These are phyloP conservation scores for Solanum neorickii DNA, from an alignment of 257 asterid species.

Conservation along the genomic window DNA sequence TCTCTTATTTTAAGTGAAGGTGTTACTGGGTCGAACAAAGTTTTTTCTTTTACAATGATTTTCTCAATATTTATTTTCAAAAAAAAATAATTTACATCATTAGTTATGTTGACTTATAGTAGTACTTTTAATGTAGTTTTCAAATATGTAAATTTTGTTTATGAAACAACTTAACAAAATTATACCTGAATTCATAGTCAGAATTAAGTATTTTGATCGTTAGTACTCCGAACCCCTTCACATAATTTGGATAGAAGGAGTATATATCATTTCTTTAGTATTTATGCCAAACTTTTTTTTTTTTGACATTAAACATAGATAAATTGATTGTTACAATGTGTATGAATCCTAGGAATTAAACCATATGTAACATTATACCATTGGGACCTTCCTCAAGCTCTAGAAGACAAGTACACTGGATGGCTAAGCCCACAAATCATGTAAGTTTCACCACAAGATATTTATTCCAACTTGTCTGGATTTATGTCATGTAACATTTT, in stretches of 20 bases:
- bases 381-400: slow-evolving; percentile 90
- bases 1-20: neutral
- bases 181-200: neutral
- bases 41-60: neutral
- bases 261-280: neutral
- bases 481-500: neutral
- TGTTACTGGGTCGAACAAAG: neutral
- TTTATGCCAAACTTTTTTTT: neutral
- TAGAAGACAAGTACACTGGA: slow-evolving; percentile 57
- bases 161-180: neutral
- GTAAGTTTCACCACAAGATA: slow-evolving; percentile 16
- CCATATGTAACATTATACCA: slow-evolving; percentile 86
- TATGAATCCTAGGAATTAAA: slow-evolving; percentile 38
- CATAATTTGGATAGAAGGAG: neutral
- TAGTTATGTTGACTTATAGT: neutral
- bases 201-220: neutral
- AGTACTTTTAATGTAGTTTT: neutral
- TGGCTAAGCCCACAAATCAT: slow-evolving; percentile 62
- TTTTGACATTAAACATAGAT: neutral
- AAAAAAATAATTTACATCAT: neutral
- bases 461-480: neutral
- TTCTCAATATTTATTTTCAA: neutral
- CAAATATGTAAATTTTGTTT: neutral
- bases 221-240: neutral
- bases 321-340: neutral